Evolutionary conservation across 192 early-diverging fungal species (phyloP), one percentile per base, ranked within the genome.

Genomic region (Dimargaris cristalligena): DNA sequence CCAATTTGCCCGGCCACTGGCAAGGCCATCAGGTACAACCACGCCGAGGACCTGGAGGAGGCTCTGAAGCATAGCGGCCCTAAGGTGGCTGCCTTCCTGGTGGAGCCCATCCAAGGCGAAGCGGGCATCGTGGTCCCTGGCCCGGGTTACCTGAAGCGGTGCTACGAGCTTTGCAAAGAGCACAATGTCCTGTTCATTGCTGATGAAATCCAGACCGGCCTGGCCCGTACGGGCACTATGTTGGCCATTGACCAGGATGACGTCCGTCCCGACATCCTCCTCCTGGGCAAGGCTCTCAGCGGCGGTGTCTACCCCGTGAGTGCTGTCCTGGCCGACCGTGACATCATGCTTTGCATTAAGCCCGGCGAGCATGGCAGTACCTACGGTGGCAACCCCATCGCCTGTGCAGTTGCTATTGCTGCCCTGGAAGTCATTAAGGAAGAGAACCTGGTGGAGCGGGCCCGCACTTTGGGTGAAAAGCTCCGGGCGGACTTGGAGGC

Each of bases 51-150:
- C 65, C 78, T 99, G 31, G 88, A 96, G 67, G 82, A 77, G 18
- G 88, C 87, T 22, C 75, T 99, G 26, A 80, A 89, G 59, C 78
- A 80, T 9, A 78, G 92, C 67, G 89, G 90, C 62, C 73, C 80
- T 60, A 77, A 83, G 48, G 86, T 91, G 9, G 91, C 89, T 34
- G 95, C 82, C 14, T 95, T 99, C 78, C 78, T 99, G 52, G 89
- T 99, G 18, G 95, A 99, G 74, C 95, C 95, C 22, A 96, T 99
- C 73, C 95, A 99, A 70, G 95, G 95, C 61, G 95, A 99, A 76
- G 92, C 95, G 29, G 95, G 89, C 57, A 94, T 99, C 68, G 81
- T 85, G 66, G 87, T 99, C 13, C 95, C 95, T 31, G 90, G 90
- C 65, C 77, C 86, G 1, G 92, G 92, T 16, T 99, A 99, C 75